Conservation (phyloP, 805 yeast species). For the Sungouiozyma ichnusensis region DNA sequence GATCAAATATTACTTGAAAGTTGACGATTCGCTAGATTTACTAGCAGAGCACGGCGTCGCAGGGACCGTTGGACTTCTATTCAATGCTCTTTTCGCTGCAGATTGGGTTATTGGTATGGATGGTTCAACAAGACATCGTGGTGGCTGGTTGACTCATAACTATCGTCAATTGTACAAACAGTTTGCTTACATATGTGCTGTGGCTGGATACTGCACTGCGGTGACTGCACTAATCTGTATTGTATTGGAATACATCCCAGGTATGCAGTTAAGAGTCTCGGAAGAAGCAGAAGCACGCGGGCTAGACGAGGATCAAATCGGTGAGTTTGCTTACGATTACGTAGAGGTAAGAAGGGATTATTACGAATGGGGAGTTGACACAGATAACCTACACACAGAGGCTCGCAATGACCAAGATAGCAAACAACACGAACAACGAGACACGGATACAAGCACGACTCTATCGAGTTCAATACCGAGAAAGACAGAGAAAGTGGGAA, state of each 20-base stretch:
- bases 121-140: slow-evolving; percentile 69
- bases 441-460: background rate
- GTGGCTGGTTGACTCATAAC: slow-evolving; percentile 89
- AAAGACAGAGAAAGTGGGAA: background rate
- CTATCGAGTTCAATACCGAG: background rate
- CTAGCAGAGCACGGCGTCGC: slow-evolving; percentile 99
- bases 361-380: slow-evolving; percentile 37
- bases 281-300: slow-evolving; percentile 84
- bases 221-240: slow-evolving; percentile 71
- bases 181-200: slow-evolving; percentile 70
- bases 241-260: slow-evolving; percentile 69
- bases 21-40: slow-evolving; percentile 90
- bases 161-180: slow-evolving; percentile 89
- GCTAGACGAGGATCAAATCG: slow-evolving; percentile 93
- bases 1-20: slow-evolving; percentile 64
- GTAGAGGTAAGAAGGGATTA: slow-evolving; percentile 94
- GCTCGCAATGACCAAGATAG: slow-evolving; percentile 5
- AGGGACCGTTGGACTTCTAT: slow-evolving; percentile 81
- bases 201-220: slow-evolving; percentile 60
- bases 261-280: slow-evolving; percentile 64
- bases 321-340: slow-evolving; percentile 97
- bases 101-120: slow-evolving; percentile 86
- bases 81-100: slow-evolving; percentile 81
- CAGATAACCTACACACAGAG: slow-evolving; percentile 12
- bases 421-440: background rate